Conservation (phyloP, 208 protist genomes). For the Vickermania ingenoplastis region DNA sequence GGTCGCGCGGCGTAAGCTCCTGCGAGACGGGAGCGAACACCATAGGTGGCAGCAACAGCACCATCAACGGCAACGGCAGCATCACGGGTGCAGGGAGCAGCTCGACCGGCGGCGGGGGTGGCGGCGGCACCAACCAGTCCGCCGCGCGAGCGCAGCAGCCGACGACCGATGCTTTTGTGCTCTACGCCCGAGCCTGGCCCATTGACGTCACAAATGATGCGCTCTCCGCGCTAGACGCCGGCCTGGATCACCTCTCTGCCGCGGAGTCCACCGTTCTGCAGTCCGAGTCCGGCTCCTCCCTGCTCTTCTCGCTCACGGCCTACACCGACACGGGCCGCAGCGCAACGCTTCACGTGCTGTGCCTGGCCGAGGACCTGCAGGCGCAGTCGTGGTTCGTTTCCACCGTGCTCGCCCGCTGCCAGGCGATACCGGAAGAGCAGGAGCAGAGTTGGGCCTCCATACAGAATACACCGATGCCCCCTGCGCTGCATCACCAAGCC, state of each 20-base stretch:
- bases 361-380: constrained; percentile 61
- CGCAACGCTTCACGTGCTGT: constrained; percentile 69
- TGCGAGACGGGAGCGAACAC: too few relatives aligned
- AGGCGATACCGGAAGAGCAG: constrained; percentile 42
- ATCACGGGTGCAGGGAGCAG: not conserved
- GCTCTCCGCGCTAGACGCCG: constrained; percentile 67
- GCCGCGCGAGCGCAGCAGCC: not conserved
- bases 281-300: constrained; percentile 61
- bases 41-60: not conserved
- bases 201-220: constrained; percentile 65
- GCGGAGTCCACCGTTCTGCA: constrained; percentile 46
- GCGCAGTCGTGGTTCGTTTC: constrained; percentile 65
- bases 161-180: constrained; percentile 55
- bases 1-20: too few relatives aligned
- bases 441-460: constrained; percentile 64
- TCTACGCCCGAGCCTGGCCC: constrained; percentile 38
- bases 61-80: not conserved
- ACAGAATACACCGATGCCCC: constrained; percentile 66
- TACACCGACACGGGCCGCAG: constrained; percentile 61
- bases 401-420: constrained; percentile 50
- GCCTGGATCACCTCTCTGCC: constrained; percentile 66
- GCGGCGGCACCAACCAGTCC: not conserved
- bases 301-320: constrained; percentile 71
- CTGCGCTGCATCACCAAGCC: constrained; percentile 62
- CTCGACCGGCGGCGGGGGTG: not conserved